Evolutionary conservation across 768 basidiomycete genomes (phyloP).

Genomic region (Rhodotorula babjevae): DNA sequence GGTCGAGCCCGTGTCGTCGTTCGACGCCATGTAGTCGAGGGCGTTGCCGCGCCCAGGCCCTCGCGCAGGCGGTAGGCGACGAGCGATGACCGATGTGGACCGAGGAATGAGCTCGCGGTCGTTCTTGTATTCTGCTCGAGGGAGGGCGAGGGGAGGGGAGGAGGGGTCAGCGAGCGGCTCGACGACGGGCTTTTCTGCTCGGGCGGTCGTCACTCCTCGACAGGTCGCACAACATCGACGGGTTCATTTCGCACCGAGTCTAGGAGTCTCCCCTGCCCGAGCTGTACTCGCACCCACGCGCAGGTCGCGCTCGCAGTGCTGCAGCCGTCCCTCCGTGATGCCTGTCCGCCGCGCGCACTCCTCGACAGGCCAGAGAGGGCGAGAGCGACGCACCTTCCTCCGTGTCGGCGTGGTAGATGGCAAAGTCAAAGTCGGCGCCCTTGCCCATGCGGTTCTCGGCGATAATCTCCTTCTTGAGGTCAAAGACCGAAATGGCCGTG

Average conservation of each 20-base stretch:
- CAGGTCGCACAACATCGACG: too few relatives aligned
- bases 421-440: constrained; percentile 87
- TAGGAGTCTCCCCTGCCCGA: too few relatives aligned
- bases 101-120: constrained; percentile 87
- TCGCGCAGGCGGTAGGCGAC: constrained; percentile 69
- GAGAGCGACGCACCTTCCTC: constrained; percentile 68
- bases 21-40: constrained; percentile 47
- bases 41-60: constrained; percentile 48
- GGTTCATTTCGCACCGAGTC: too few relatives aligned
- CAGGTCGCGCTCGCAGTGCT: too few relatives aligned
- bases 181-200: too few relatives aligned
- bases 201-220: too few relatives aligned
- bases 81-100: constrained; percentile 88
- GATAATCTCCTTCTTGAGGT: constrained; percentile 97
- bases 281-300: too few relatives aligned
- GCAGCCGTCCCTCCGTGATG: too few relatives aligned
- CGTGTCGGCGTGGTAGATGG: constrained; percentile 73
- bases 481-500: constrained; percentile 97
- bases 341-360: too few relatives aligned
- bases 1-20: constrained; percentile 39
- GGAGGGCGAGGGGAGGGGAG: not conserved
- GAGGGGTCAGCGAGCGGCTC: not conserved
- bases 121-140: constrained; percentile 72
- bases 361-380: not conserved
- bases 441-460: constrained; percentile 91